A percentile compares a stretch with the other conserved stretches of the same genome.
These are phyloP conservation scores for Penicillium sp. DNA, from an alignment of 2,329 filamentous ascomycete species.

Conservation along the genomic window DNA sequence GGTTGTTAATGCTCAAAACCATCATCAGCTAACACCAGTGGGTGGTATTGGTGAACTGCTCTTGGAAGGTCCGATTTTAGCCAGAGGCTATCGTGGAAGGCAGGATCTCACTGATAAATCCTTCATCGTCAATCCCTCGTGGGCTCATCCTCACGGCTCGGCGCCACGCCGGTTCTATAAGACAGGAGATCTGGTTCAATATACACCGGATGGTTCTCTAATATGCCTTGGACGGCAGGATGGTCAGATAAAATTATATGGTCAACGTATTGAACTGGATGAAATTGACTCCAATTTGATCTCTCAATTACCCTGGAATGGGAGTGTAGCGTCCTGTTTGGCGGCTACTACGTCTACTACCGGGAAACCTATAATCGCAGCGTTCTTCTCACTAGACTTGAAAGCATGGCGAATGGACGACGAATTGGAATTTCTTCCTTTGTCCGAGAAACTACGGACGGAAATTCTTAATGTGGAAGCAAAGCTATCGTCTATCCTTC, in stretches of 20 bases:
- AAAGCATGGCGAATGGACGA: no score
- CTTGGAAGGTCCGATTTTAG: slow-evolving; percentile 34
- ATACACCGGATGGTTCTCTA: slow-evolving; percentile 25
- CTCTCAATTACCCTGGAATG: no score
- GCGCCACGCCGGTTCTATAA: slow-evolving; percentile 23
- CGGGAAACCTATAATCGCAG: no score
- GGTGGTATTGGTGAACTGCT: slow-evolving; percentile 41
- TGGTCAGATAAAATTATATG: slow-evolving; percentile 30
- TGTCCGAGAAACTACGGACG: no score
- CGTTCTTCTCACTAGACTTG: no score
- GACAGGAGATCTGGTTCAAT: slow-evolving; percentile 32
- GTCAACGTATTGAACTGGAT: slow-evolving; percentile 31
- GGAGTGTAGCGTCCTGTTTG: no score
- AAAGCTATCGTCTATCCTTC: no score
- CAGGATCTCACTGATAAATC: slow-evolving; percentile 19
- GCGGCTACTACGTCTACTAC: no score
- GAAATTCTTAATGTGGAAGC: no score
- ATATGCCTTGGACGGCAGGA: slow-evolving; percentile 30
- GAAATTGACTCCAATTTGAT: no score
- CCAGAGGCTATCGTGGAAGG: slow-evolving; percentile 26
- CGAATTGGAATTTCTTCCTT: no score
- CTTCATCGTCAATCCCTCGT: slow-evolving; percentile 19
- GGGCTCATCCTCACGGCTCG: not conserved
- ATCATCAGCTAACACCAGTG: slow-evolving; percentile 22
- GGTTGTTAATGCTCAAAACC: not conserved